phyloP scores from a whole-genome alignment of 495 filamentous ascomycete species.

The Staphylotrichum longicolle region DNA sequence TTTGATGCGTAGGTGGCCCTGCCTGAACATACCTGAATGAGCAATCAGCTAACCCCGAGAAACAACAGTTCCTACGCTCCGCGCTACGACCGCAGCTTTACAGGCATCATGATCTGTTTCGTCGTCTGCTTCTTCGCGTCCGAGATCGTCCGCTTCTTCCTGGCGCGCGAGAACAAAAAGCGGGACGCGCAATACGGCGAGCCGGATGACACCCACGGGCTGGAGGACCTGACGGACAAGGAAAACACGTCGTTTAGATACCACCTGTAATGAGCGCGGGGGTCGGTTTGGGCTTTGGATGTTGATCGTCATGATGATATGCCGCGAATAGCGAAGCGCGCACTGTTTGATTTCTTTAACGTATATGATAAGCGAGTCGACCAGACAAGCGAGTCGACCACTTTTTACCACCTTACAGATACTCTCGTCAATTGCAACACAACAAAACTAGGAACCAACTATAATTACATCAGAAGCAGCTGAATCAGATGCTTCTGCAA shows the following conservation, averaged over 20 bases:
- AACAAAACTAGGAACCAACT: background rate
- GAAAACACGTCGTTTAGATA: conserved; percentile 16
- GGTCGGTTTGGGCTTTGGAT: too few relatives aligned
- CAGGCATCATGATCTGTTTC: conserved; percentile 12
- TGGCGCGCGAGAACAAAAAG: conserved; percentile 7
- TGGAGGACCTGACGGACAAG: conserved; percentile 12
- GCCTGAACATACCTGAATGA: too few relatives aligned
- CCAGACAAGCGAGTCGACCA: too few relatives aligned
- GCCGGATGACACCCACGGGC: conserved; percentile 1
- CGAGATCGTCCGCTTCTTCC: conserved; percentile 8
- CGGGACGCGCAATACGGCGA: conserved; percentile 5
- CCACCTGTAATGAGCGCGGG: conserved; percentile 1
- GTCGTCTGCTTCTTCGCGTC: conserved; percentile 5
- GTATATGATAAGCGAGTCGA: too few relatives aligned
- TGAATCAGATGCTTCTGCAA: background rate
- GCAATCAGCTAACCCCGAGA: background rate
- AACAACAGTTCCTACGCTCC: conserved; percentile 5
- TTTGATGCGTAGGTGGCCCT: conserved; percentile 11
- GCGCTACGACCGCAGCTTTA: conserved; percentile 12
- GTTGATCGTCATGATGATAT: too few relatives aligned
- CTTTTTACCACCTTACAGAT: too few relatives aligned
- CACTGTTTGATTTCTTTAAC: too few relatives aligned
- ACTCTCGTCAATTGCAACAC: background rate
- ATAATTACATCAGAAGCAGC: background rate
- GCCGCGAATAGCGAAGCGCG: too few relatives aligned